Base-by-base conservation (phyloP, 352 stramenopile genomes). In the Phytophthora hibernalis region DNA sequence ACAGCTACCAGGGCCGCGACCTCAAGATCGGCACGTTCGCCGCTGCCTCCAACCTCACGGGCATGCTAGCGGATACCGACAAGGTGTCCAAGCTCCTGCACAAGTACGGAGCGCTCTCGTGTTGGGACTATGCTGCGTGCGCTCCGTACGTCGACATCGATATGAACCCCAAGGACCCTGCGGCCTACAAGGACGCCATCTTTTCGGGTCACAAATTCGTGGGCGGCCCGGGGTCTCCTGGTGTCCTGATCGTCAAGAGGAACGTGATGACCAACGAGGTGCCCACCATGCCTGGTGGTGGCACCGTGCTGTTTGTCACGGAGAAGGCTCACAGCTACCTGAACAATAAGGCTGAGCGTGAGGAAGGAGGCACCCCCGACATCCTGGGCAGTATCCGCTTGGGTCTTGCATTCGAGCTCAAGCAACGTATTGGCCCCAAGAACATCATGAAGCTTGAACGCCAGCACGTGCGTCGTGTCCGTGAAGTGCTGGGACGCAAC, bases 121-220 rank as follows among this genome's bases (percentile, higher is more conserved):
- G 97, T 66, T 99, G 96, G 82, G 97, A 99, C 83, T 99, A 98
- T 66, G 97, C 97, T 0, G 97, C 95, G 0, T 96, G 82, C 16
- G 96, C 93, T 7, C 91, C 97, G 11, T 98, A 99, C 73, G 69
- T 97, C 7, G 62, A 80, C 1, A 91, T 99, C 40, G 80, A 98
- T 76, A 98, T 99, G 96, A 99, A 99, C 84, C 95, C 96, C 21
- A 76, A 82, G 33, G 55, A 69, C 43, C 42, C 58, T 8, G 59
- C 16, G 9, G 69, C 73, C n/a, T 82, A 91, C 57, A 98, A 98
- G 68, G 97, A 99, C 77, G 97, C 97, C 0, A 80, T 98, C 73
- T 92, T 99, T 54, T 98, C 87, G 4, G 91, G 93, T 7, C 98
- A 99, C 86, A 99, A 99, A 72, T 96, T 99, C 45, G 65, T 98